Percentiles rank a stretch among this genome's conserved stretches.
Conservation (phyloP, 495 filamentous ascomycete genomes). For the Pyrenopolyporus hunteri region DNA sequence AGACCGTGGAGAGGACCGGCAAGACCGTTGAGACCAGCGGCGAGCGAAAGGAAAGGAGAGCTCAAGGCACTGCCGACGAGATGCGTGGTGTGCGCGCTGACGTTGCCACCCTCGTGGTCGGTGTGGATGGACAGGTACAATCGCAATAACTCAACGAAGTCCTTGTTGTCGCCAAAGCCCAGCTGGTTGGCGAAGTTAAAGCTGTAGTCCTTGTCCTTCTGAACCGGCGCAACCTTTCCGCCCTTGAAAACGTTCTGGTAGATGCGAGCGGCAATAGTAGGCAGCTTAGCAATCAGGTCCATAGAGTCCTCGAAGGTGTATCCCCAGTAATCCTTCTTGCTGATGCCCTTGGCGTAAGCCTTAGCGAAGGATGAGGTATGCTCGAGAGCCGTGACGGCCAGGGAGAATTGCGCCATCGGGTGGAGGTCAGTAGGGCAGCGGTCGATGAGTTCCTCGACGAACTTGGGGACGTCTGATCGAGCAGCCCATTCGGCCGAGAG, state of each 20-base stretch:
- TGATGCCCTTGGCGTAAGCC: constrained; percentile 97
- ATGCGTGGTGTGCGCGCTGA: constrained; percentile 97
- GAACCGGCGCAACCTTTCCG: constrained; percentile 91
- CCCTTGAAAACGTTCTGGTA: constrained; percentile 99
- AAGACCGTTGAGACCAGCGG: constrained; percentile 95
- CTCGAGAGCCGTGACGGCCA: constrained; percentile 97
- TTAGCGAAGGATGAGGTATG: constrained; percentile 96
- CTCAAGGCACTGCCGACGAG: constrained; percentile 95
- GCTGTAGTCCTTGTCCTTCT: constrained; percentile 98
- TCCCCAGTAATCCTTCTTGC: constrained; percentile 99
- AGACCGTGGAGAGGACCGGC: constrained; percentile 98
- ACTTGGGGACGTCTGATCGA: constrained; percentile 93
- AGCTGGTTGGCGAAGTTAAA: constrained; percentile 99
- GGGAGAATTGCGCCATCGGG: constrained; percentile 99
- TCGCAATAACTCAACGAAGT: constrained; percentile 97
- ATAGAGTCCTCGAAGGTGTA: constrained; percentile 99
- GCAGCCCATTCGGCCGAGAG: constrained; percentile 99
- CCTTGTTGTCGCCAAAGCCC: constrained; percentile 90
- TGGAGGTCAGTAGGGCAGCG: constrained; percentile 97
- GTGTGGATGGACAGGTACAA: constrained; percentile 99
- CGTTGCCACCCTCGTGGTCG: constrained; percentile 98
- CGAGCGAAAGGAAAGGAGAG: constrained; percentile 94
- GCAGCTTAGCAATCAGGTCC: constrained; percentile 99
- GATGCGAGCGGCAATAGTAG: constrained; percentile 95
- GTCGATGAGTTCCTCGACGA: constrained; percentile 98